Evolutionary conservation across 768 basidiomycete genomes (phyloP), one percentile per base, ranked within the genome.

Genomic region (Hericium rajendrae): DNA sequence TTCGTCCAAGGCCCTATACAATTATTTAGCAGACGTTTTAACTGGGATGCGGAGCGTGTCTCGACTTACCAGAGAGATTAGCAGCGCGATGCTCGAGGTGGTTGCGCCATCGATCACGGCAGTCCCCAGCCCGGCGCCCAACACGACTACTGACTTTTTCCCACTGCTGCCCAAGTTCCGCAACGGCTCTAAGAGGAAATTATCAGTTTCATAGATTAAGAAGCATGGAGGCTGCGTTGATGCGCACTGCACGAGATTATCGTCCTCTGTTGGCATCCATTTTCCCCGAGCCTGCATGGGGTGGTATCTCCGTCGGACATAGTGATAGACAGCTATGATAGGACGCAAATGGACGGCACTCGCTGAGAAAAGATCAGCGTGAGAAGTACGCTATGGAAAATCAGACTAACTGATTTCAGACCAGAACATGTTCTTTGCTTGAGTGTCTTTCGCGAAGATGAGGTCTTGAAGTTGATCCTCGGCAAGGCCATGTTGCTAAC

Each of bases 71-170:
- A 53, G 72, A 72, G 6, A 77, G 65, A n/a, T 87, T 82, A 12
- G 78, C 73, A 22, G 85, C 84, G 15, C 82, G 78, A 61, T 85
- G 79, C 18, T 82, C 75, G 28, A 93, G 78, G 63, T 93, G 87
- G 67, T 93, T 93, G 54, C 91, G 84, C 70, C 85, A 92, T 55
- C 91, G 79, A 70, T 93, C 91, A 10, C 91, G 79, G 69, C 91
- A 93, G 67, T 93, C 91, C 2, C 83, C 74, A 16, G 86, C 82
- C 78, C 82, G 84, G 46, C 91, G 78, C 24, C 87, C 87, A 5
- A 93, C 88, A 18, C 76, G 68, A 46, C 71, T 71, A 65, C 85
- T 83, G 48, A 93, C 78, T 64, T 84, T 86, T 70, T 89, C 86
- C 91, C 91, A 93, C 65, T 83, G 80, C 60, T 86, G 85, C 13